Evolutionary conservation across 495 filamentous ascomycete species (phyloP).

Genomic region (Trichoderma asperelloides): DNA sequence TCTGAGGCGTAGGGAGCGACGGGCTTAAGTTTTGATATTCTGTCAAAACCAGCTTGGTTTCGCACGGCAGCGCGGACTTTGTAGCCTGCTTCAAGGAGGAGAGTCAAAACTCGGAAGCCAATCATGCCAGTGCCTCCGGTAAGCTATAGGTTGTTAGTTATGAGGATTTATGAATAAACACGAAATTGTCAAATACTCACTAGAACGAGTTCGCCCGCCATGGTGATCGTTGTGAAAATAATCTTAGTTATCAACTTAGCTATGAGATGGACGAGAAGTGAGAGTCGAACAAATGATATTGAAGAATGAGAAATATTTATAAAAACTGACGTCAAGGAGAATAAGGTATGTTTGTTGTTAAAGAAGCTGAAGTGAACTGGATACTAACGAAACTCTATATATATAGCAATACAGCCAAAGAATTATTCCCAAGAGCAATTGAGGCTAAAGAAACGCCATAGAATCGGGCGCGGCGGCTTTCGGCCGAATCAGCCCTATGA

Average conservation of each 20-base stretch:
- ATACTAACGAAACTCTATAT: background rate
- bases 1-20: slow-evolving; percentile 24
- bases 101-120: slow-evolving; percentile 46
- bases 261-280: background rate
- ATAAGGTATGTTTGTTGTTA: background rate
- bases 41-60: slow-evolving; percentile 22
- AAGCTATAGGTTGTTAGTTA: slow-evolving; percentile 16
- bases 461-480: background rate
- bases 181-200: background rate
- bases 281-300: too few species aligned
- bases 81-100: slow-evolving; percentile 41
- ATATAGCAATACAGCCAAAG: background rate
- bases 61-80: slow-evolving; percentile 39
- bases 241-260: background rate
- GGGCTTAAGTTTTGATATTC: slow-evolving; percentile 20
- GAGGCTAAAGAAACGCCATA: background rate
- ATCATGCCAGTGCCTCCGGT: slow-evolving; percentile 55
- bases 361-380: background rate
- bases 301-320: background rate
- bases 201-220: background rate
- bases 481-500: background rate
- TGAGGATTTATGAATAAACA: slow-evolving; percentile 23
- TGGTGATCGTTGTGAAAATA: background rate
- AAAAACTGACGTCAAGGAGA: background rate
- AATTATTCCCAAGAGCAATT: background rate